phyloP scores from a whole-genome alignment of 2,329 filamentous ascomycete genomes.

The Coleophoma eucalyptorum region DNA sequence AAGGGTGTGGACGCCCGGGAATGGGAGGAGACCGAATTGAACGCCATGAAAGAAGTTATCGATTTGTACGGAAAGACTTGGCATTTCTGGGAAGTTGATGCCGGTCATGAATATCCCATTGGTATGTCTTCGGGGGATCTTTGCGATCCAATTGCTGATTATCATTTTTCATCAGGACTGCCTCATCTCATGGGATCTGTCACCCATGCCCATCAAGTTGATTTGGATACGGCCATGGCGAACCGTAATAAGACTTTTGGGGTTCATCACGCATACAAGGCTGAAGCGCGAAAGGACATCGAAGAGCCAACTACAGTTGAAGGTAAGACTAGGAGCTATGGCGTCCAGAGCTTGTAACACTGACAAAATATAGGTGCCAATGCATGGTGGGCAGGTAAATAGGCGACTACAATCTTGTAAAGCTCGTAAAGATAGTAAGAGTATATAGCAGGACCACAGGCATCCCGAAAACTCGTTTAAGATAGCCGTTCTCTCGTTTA shows the following conservation, averaged over 20 bases:
- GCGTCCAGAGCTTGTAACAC: too few relatives aligned
- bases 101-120: conserved; percentile 57
- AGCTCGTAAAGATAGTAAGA: too few relatives aligned
- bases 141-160: neutral
- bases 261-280: conserved; percentile 45
- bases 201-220: conserved; percentile 40
- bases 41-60: conserved; percentile 72
- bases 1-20: conserved; percentile 45
- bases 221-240: conserved; percentile 30
- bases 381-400: too few relatives aligned
- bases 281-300: conserved; percentile 45
- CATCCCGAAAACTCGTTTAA: too few relatives aligned
- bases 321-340: neutral
- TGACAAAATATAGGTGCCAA: too few relatives aligned
- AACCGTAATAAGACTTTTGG: conserved; percentile 46
- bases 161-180: too few relatives aligned
- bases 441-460: too few relatives aligned
- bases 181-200: conserved; percentile 61
- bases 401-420: too few relatives aligned
- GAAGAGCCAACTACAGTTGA: conserved; percentile 21
- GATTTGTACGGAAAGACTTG: conserved; percentile 76
- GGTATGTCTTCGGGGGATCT: conserved; percentile 30
- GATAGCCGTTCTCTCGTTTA: too few relatives aligned
- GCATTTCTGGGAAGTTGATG: conserved; percentile 79
- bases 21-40: conserved; percentile 72